These are phyloP conservation scores for Austropuccinia psidii DNA, from an alignment of 1,284 basidiomycete genomes.

Conservation along the genomic window DNA sequence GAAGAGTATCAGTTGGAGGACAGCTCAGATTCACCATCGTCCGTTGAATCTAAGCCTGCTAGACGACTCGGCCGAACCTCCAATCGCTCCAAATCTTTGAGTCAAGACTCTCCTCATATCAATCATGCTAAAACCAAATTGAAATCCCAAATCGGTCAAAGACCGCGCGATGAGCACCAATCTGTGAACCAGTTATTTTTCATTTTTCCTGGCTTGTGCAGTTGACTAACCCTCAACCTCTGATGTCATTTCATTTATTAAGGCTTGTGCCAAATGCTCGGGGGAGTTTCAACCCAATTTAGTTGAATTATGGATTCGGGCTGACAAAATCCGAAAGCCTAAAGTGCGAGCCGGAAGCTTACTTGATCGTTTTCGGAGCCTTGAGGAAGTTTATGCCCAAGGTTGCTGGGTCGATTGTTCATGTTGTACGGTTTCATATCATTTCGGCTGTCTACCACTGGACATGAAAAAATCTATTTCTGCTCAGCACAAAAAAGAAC, in stretches of 20 bases:
- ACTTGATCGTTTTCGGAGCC: constrained; percentile 16
- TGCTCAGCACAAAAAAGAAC: constrained; percentile 21
- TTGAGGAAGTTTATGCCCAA: constrained; percentile 33
- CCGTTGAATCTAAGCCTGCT: background rate
- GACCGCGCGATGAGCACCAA: constrained; percentile 26
- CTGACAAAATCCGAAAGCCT: constrained; percentile 13
- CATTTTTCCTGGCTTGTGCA: background rate
- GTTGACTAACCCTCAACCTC: background rate
- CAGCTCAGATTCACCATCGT: background rate
- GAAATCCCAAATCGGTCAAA: background rate
- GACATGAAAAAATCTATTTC: constrained; percentile 35
- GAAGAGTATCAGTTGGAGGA: background rate
- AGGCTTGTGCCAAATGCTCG: constrained; percentile 34
- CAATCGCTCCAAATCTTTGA: background rate
- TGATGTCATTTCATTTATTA: background rate
- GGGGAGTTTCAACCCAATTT: constrained; percentile 25
- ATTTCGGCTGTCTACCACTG: constrained; percentile 34
- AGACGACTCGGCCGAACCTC: background rate
- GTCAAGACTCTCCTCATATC: background rate
- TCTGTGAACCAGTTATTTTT: background rate
- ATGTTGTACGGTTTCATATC: constrained; percentile 27
- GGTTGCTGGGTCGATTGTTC: constrained; percentile 36
- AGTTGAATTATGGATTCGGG: constrained; percentile 9
- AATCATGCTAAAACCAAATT: background rate
- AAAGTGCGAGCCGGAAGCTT: constrained; percentile 19